Conservation (phyloP, 306 rosid genomes). For the Parietaria judaica region DNA sequence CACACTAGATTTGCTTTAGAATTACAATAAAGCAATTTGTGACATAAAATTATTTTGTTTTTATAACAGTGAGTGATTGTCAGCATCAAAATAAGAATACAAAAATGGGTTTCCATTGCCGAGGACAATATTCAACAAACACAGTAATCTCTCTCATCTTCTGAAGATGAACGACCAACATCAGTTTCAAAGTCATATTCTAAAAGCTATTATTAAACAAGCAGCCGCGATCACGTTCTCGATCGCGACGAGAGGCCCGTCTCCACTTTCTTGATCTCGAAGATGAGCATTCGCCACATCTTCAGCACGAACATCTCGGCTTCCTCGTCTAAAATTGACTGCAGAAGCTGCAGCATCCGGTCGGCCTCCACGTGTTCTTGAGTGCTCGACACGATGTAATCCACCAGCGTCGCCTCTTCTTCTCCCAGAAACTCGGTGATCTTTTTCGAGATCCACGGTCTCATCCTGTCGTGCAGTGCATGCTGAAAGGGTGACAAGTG, state of each 20-base stretch:
- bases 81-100: constrained; percentile 2
- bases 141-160: constrained; percentile 1
- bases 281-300: constrained; percentile 99
- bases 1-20: no score
- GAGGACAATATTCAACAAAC: constrained; percentile 3
- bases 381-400: constrained; percentile 89
- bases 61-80: neutral
- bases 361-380: constrained; percentile 89
- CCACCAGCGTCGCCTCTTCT: constrained; percentile 86
- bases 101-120: constrained; percentile 17
- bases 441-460: constrained; percentile 98
- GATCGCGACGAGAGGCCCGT: constrained; percentile 46
- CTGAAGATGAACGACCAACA: neutral
- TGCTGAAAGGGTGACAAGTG: constrained; percentile 44
- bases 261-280: constrained; percentile 97
- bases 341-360: constrained; percentile 92
- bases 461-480: constrained; percentile 83
- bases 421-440: constrained; percentile 88
- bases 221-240: no score
- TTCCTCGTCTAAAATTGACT: constrained; percentile 89
- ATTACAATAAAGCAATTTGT: no score
- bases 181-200: no score
- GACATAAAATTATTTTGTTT: no score
- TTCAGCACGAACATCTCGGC: constrained; percentile 99
- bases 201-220: no score